phyloP scores from a whole-genome alignment of 306 rosid genomes.

The Carpinus fangiana region DNA sequence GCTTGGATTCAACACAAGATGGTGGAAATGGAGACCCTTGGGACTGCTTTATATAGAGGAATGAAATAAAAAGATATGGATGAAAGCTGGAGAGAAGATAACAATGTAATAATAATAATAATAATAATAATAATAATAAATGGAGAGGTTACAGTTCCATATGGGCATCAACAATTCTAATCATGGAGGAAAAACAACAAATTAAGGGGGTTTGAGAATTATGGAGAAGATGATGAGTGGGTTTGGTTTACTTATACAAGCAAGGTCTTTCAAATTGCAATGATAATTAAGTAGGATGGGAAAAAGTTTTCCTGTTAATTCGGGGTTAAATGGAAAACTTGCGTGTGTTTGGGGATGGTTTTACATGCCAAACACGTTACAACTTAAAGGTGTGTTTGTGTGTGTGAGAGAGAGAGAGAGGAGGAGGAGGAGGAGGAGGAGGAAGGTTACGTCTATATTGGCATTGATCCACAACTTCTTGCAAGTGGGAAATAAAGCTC shows the following conservation, averaged over 20 bases:
- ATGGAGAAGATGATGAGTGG: slow-evolving; percentile 25
- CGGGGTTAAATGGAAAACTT: slow-evolving; percentile 27
- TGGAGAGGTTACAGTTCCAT: slow-evolving; percentile 45
- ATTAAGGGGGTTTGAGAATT: slow-evolving; percentile 13
- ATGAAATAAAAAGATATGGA: slow-evolving; percentile 16
- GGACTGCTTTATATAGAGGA: slow-evolving; percentile 47
- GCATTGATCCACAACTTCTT: slow-evolving; percentile 30
- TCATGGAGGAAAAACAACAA: slow-evolving; percentile 25
- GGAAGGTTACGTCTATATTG: slow-evolving; percentile 32
- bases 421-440: background rate
- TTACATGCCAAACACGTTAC: slow-evolving; percentile 40
- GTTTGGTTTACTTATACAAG: slow-evolving; percentile 39
- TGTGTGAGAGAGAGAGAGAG: slow-evolving; percentile 9
- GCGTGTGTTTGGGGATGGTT: slow-evolving; percentile 19
- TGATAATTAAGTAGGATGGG: background rate
- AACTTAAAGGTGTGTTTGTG: slow-evolving; percentile 2
- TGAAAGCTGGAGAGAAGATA: background rate
- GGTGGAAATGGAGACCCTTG: slow-evolving; percentile 15
- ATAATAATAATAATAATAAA: slow-evolving; percentile 11
- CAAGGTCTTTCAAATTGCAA: slow-evolving; percentile 14
- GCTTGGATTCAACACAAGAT: slow-evolving; percentile 31
- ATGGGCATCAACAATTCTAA: slow-evolving; percentile 44
- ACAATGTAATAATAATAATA: background rate
- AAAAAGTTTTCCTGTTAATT: slow-evolving; percentile 17
- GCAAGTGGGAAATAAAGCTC: slow-evolving; percentile 24